phyloP scores from a whole-genome alignment of 495 filamentous ascomycete genomes.

The Neurospora pannonica region DNA sequence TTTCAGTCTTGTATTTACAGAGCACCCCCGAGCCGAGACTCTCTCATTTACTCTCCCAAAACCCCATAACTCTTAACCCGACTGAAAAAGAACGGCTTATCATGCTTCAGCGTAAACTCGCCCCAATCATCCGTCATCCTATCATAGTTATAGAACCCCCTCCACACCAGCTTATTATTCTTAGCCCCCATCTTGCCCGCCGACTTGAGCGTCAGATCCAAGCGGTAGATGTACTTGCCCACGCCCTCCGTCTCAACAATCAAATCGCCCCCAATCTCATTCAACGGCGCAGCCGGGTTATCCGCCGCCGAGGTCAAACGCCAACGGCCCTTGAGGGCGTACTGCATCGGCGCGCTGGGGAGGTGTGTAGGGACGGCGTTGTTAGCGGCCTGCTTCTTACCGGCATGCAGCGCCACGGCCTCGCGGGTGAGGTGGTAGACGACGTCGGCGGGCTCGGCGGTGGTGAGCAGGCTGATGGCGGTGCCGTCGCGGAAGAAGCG shows the following conservation, averaged over 20 bases:
- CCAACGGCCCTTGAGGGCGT: slow-evolving; percentile 31
- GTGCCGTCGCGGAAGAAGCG: slow-evolving; percentile 90
- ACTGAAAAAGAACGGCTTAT: slow-evolving; percentile 80
- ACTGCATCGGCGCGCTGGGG: slow-evolving; percentile 26
- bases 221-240: slow-evolving; percentile 68
- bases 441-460: slow-evolving; percentile 72
- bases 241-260: slow-evolving; percentile 81
- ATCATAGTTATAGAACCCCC: slow-evolving; percentile 88
- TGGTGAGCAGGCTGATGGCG: slow-evolving; percentile 66
- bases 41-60: slow-evolving; percentile 19
- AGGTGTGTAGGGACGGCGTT: slow-evolving; percentile 18
- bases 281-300: slow-evolving; percentile 8
- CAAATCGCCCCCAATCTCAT: slow-evolving; percentile 52
- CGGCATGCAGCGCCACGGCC: slow-evolving; percentile 18
- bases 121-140: slow-evolving; percentile 81
- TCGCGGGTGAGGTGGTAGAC: slow-evolving; percentile 57
- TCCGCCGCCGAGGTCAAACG: slow-evolving; percentile 20
- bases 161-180: slow-evolving; percentile 83
- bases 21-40: neutral
- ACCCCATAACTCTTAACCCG: slow-evolving; percentile 64
- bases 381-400: neutral
- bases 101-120: slow-evolving; percentile 74
- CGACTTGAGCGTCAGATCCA: slow-evolving; percentile 60
- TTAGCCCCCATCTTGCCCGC: slow-evolving; percentile 42
- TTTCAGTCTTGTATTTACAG: neutral